Evolutionary conservation across 1,284 basidiomycete species (phyloP), one percentile per base, ranked within the genome.

Genomic region (Sporisorium exsertum): DNA sequence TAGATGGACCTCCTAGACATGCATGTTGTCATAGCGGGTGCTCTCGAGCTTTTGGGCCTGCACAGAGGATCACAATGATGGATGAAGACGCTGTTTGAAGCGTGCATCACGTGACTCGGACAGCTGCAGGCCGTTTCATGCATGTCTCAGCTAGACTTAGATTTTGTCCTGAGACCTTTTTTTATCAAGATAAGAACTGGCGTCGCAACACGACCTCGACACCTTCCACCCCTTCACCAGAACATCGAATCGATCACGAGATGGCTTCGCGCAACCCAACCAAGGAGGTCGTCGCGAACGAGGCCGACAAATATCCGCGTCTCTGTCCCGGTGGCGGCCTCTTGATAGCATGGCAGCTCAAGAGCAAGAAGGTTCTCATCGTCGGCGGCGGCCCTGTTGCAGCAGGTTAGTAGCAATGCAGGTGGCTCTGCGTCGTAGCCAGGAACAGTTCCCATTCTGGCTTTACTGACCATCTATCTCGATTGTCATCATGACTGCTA

Each of bases 371-470:
- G 50, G 93, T 95, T 22, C 90, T 97, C 78, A 89, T 95, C 79
- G 89, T 96, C 72, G 93, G 96, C 59, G 94, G 94, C n/a, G 94
- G 94, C 49, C 90, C 92, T 72, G 91, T 96, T 50, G 94, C 92
- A 40, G 92, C 91, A 3, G 40, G 40, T 43, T 18, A 43, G 40
- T 43, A n/a, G n/a, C n/a, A n/a, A n/a, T n/a, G n/a, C n/a, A n/a
- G n/a, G n/a, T n/a, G n/a, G n/a, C n/a, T n/a, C n/a, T n/a, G n/a
- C n/a, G n/a, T n/a, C n/a, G n/a, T n/a, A n/a, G n/a, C n/a, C n/a
- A n/a, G n/a, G n/a, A n/a, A n/a, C n/a, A n/a, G n/a, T n/a, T n/a
- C 29, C 29, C 29, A 10, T 32, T 10, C 15, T 43, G 18, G 9
- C 40, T 16, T 43, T 43, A 43, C n/a, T 43, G 18, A 20, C n/a